A percentile compares a stretch with the other conserved stretches of the same genome.
phyloP scores from a whole-genome alignment of 2,329 filamentous ascomycete genomes.

The Aspergillus fijiensis region DNA sequence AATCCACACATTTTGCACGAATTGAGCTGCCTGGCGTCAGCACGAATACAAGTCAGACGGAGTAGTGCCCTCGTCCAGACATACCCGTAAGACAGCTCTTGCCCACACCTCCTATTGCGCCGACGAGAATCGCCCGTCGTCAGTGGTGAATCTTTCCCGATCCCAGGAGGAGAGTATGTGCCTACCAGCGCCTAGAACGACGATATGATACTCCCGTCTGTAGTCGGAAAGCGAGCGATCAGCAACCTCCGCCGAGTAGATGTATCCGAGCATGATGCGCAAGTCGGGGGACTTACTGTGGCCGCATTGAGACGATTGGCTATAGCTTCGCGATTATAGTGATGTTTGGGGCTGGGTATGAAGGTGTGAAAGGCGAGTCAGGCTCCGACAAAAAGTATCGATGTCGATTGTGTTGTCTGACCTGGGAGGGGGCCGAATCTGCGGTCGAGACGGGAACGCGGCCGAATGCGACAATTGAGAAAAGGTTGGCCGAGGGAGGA shows the following conservation, averaged over 20 bases:
- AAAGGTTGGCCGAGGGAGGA: not conserved
- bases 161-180: constrained; percentile 10
- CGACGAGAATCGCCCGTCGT: constrained; percentile 15
- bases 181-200: constrained; percentile 75
- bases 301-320: constrained; percentile 32
- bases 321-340: constrained; percentile 3
- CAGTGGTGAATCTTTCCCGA: constrained; percentile 14
- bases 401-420: constrained; percentile 1
- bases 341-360: constrained; percentile 1
- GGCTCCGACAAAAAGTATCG: not conserved
- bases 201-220: constrained; percentile 78
- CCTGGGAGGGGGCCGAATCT: constrained; percentile 1
- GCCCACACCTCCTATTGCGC: constrained; percentile 71
- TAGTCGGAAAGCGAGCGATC: constrained; percentile 15
- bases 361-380: constrained; percentile 1
- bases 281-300: constrained; percentile 33
- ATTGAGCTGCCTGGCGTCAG: constrained; percentile 65
- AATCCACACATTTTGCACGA: constrained; percentile 92
- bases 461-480: constrained; percentile 2
- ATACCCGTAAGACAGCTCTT: constrained; percentile 90
- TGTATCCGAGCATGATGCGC: not conserved
- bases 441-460: constrained; percentile 1
- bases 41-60: not conserved
- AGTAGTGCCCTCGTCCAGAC: not conserved
- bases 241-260: constrained; percentile 16